Conservation (phyloP, 768 basidiomycete species). For the Vararia minispora region DNA sequence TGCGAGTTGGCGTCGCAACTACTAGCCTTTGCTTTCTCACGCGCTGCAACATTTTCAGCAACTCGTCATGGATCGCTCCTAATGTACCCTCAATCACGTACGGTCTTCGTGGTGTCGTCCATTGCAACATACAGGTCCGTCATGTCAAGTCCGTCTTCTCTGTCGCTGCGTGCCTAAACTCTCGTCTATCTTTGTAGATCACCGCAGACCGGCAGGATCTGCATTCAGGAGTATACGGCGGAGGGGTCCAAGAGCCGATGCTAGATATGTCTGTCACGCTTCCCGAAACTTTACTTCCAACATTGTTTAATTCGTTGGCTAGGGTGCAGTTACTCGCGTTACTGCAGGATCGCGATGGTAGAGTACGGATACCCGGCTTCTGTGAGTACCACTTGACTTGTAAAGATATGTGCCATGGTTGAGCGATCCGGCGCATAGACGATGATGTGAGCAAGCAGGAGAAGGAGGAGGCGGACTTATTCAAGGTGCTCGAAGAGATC, state of each 20-base stretch:
- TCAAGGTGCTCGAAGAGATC: constrained; percentile 56
- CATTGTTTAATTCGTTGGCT: too few relatives aligned
- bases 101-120: constrained; percentile 88
- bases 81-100: constrained; percentile 90
- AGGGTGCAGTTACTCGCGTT: constrained; percentile 75
- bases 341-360: constrained; percentile 44
- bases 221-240: constrained; percentile 93
- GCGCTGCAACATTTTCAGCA: constrained; percentile 32
- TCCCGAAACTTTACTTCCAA: not conserved
- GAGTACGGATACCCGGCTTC: constrained; percentile 68
- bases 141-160: not conserved
- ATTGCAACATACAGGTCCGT: constrained; percentile 64
- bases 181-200: constrained; percentile 36
- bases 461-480: constrained; percentile 54
- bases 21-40: not conserved
- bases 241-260: constrained; percentile 83
- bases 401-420: not conserved
- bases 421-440: constrained; percentile 30
- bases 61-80: constrained; percentile 96
- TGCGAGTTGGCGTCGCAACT: constrained; percentile 18
- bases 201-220: constrained; percentile 65
- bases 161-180: not conserved
- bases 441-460: constrained; percentile 65
- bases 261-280: constrained; percentile 61
- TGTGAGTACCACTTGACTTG: constrained; percentile 39